Conservation (phyloP, 768 basidiomycete species). For the Pulveroboletus ravenelii region DNA sequence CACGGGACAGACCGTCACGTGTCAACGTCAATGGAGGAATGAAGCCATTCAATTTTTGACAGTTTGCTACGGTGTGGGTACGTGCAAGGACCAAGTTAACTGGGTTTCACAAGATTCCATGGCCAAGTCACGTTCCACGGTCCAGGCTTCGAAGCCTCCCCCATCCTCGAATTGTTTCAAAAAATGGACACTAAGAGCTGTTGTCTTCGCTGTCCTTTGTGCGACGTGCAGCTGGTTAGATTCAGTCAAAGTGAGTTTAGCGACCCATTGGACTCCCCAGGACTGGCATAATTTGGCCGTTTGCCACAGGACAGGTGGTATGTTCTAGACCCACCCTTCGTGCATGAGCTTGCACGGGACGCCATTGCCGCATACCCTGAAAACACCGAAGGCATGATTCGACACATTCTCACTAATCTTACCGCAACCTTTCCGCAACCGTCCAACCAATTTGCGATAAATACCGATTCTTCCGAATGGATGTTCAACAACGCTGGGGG, state of each 20-base stretch:
- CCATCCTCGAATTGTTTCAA: slow-evolving; percentile 10
- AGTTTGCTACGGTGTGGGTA: too few species aligned
- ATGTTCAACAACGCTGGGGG: slow-evolving; percentile 97
- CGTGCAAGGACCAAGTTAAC: neutral
- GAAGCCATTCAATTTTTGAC: too few species aligned
- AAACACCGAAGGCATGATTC: slow-evolving; percentile 69
- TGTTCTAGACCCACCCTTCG: slow-evolving; percentile 65
- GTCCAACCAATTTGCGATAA: slow-evolving; percentile 48
- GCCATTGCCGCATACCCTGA: slow-evolving; percentile 65
- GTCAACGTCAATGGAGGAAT: neutral
- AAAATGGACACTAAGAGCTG: slow-evolving; percentile 33
- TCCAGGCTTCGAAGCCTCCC: neutral
- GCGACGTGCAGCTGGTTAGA: slow-evolving; percentile 51
- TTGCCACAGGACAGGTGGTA: slow-evolving; percentile 73
- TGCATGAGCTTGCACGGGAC: slow-evolving; percentile 70
- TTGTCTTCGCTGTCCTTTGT: slow-evolving; percentile 25
- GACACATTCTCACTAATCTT: slow-evolving; percentile 79
- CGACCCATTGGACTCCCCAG: neutral
- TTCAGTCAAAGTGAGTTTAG: slow-evolving; percentile 52
- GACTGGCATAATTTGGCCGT: neutral
- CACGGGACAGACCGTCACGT: neutral
- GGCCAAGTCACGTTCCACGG: slow-evolving; percentile 10
- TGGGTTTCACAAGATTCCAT: slow-evolving; percentile 13
- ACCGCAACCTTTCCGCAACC: slow-evolving; percentile 61
- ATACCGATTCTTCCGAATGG: slow-evolving; percentile 72